Base-by-base conservation (phyloP, 805 yeast genomes). In the Nakazawaea laoshanensis region DNA sequence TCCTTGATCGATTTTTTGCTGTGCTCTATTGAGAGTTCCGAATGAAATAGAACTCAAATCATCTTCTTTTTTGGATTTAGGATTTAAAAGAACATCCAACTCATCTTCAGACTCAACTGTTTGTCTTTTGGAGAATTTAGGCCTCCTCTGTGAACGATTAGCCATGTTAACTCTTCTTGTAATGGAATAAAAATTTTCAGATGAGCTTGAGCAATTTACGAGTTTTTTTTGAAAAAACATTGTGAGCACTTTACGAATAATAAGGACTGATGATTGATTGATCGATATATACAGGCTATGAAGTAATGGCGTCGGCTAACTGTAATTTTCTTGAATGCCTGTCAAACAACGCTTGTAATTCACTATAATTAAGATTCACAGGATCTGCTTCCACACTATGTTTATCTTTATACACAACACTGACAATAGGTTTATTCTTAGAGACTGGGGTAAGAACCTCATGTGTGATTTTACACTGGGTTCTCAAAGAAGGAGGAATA, bases 361-460 rank as follows among this genome's bases (percentile, higher is more conserved):
- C 95, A 14, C 56, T 62, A 38, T 83, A 69, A 6, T 60, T 59
- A 47, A 69, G 53, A 6, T 46, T 49, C 3, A 66, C 52, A 7
- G 95, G 95, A 50, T 86, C 83, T 5, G 74, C 74, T 33, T 65
- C 69, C 58, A 84, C 56, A 4, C 66, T 69, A 31, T 74, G 70
- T 48, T 88, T 89, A 54, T 88, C 96, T 53, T 82, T 77, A 60
- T 73, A 88, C 1, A 79, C 74, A 16, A 88, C 95, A 41, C 75
- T 65, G 13, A 88, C 70, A n/a, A 65, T 46, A 11, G 95, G 87
- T 29, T 54, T 48, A 13, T 65, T 70, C 7, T 50, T 57, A 0
- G 77, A 59, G 5, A 38, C 42, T 4, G 54, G 47, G 4, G 65
- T 61, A 29, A 87, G 61, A 17, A 86, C 67, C 48, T 79, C 77